Base-by-base conservation (phyloP, 2,329 filamentous ascomycete species). In the Berkeleyomyces basicola region DNA sequence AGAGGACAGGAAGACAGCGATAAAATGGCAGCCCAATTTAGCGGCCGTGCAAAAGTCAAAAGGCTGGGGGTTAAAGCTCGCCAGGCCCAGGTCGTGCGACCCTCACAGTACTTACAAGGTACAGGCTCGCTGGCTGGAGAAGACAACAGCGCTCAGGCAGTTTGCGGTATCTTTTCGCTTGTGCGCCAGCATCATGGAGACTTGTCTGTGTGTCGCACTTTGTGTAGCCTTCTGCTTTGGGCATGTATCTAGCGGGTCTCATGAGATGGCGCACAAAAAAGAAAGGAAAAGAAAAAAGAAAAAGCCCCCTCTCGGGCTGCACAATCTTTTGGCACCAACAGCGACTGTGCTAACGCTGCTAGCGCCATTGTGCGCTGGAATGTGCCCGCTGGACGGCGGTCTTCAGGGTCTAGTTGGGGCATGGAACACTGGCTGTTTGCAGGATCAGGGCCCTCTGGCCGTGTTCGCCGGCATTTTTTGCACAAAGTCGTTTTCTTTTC, bases 111-210 rank as follows among this genome's bases (percentile, higher is more conserved):
- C 49, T 33, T 33, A 14, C 49, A 33, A 23, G 36, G 49, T 53
- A 53, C 49, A 53, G 36, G 49, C 49, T 14, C 36, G 49, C 4
- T 36, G 23, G 9, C 7, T 11, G 36, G 36, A 53, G 36, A 33
- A 53, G 49, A 53, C 49, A 53, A 53, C 23, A 53, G 49, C 49
- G 49, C 49, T 53, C 49, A 53, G 49, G 36, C 49, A 53, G 36
- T 53, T 36, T 53, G 23, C 36, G 49, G 49, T 53, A 53, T 53
- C 49, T 53, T 53, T 53, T 53, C 49, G 49, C 49, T n/a, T 53
- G 49, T 53, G 49, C 49, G 23, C 33, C 14, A 36, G 33, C 33
- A 14, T 53, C 49, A 53, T 53, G 23, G 36, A 33, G 49, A 53
- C 49, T 36, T 53, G 49, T 16, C 11, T 36, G 23, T 9, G 49